Percentiles rank a stretch among this genome's conserved stretches.
These are phyloP conservation scores for Sanghuangporus sanghuang DNA, from an alignment of 1,284 basidiomycete species.

Conservation along the genomic window DNA sequence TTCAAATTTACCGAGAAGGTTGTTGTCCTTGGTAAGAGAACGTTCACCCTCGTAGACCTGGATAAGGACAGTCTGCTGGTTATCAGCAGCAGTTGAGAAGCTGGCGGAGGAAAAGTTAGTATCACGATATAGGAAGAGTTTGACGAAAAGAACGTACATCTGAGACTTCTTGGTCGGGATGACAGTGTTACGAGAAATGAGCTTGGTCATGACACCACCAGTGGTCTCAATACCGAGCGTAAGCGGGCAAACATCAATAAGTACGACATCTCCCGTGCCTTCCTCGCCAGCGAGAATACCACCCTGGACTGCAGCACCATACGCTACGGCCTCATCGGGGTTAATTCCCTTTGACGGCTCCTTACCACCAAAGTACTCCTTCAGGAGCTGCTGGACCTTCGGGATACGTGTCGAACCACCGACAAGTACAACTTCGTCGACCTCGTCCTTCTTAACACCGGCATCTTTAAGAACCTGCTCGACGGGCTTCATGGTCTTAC, in stretches of 20 bases:
- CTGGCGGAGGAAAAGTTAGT: conserved; percentile 27
- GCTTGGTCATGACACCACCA: conserved; percentile 97
- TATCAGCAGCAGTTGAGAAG: conserved; percentile 95
- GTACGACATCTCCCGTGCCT: conserved; percentile 79
- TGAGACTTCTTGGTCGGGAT: conserved; percentile 98
- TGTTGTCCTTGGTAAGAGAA: conserved; percentile 96
- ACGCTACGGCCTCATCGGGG: conserved; percentile 94
- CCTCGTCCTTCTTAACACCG: conserved; percentile 94
- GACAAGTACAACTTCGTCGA: conserved; percentile 92
- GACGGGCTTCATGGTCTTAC: conserved; percentile 99
- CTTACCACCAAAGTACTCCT: conserved; percentile 88
- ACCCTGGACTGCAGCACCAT: conserved; percentile 96
- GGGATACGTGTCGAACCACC: conserved; percentile 99
- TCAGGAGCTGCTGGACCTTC: conserved; percentile 95
- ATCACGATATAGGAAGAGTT: not conserved
- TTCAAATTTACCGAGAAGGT: conserved; percentile 95
- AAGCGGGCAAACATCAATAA: conserved; percentile 94
- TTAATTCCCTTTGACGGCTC: conserved; percentile 93
- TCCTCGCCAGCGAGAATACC: conserved; percentile 92
- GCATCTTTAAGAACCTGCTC: conserved; percentile 99
- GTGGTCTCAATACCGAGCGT: conserved; percentile 98
- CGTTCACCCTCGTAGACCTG: conserved; percentile 95
- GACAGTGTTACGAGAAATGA: conserved; percentile 95
- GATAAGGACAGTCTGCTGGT: conserved; percentile 89
- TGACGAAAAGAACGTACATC: conserved; percentile 47